Base-by-base conservation (phyloP, 352 stramenopile species). In the Phytophthora syringae region DNA sequence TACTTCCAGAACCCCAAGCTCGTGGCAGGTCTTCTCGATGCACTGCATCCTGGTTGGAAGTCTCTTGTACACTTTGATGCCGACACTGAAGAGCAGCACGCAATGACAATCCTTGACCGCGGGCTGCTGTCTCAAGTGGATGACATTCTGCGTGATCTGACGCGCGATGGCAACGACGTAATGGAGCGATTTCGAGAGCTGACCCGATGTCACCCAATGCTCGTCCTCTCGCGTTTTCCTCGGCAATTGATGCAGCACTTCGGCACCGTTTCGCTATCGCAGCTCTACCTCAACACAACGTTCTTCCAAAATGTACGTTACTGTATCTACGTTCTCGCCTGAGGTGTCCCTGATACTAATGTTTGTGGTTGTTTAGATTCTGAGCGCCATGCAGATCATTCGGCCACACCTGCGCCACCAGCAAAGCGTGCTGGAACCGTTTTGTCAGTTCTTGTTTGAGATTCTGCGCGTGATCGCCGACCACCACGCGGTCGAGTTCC, bases 401-500 rank as follows among this genome's bases (percentile, higher is more conserved):
- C 64, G 68, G 0, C 73, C 79, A 0, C 63, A 77, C n/a, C 28
- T 87, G 36, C 50, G 68, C 37, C 37, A 81, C 11, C 60, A 84
- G 3, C 65, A 56, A 30, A 71, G 37, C 11, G 52, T 77, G 3
- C 61, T 84, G 34, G 52, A 68, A 5, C 60, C 64, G 1, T 75
- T 86, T 25, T 80, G 80, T 37, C 67, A 77, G 18, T 88, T 90
- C 50, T 30, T 91, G 18, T 88, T 93, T 61, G 79, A 92, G 22
- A 72, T 92, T n/a, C 55, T 93, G 12, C 70, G 81, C 7, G 75
- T 88, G 1, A 88, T 93, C 40, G 75, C 70, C 5, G 72, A 76
- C 15, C 82, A 92, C 63, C 82, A 90, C 18, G 77, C 85, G 18
- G 74, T 70, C 12, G 85, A 92, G 53, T 93, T 93, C 45, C 73